Conservation (phyloP, 768 basidiomycete species). For the Naematelia aurantialba region DNA sequence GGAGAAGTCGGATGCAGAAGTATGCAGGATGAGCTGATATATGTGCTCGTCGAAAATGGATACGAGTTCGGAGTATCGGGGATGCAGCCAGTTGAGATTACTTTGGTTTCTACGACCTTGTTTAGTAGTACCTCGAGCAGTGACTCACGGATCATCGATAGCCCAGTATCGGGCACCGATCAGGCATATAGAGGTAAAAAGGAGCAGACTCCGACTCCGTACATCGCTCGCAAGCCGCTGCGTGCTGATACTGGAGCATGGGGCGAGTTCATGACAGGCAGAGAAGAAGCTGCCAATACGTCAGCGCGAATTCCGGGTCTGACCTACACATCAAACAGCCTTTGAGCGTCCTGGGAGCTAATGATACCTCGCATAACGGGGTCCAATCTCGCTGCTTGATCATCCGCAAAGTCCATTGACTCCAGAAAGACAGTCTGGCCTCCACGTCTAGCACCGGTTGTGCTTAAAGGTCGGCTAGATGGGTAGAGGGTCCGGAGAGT, state of each 20-base stretch:
- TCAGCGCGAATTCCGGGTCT: not conserved
- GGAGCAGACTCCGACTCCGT: not conserved
- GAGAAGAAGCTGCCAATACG: not conserved
- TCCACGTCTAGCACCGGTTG: too few relatives aligned
- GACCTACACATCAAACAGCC: not conserved
- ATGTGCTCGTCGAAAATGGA: conserved; percentile 2
- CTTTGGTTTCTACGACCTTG: too few relatives aligned
- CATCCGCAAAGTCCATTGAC: too few relatives aligned
- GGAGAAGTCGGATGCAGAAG: not conserved
- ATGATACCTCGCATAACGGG: not conserved
- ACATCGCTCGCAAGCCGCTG: not conserved
- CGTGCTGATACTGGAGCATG: not conserved
- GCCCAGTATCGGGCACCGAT: conserved; percentile 3
- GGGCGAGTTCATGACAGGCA: conserved; percentile 4
- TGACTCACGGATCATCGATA: conserved; percentile 1
- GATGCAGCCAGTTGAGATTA: conserved; percentile 3
- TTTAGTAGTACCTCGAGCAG: not conserved
- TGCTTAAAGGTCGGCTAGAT: too few relatives aligned
- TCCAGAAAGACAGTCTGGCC: too few relatives aligned
- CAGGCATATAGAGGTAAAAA: conserved; percentile 5
- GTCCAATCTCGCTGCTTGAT: too few relatives aligned
- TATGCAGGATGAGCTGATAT: not conserved
- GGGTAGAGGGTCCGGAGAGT: too few relatives aligned
- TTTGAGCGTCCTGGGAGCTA: not conserved
- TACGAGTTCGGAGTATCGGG: conserved; percentile 1